phyloP scores from a whole-genome alignment of 805 yeast species.

The Metschnikowia koreensis region DNA sequence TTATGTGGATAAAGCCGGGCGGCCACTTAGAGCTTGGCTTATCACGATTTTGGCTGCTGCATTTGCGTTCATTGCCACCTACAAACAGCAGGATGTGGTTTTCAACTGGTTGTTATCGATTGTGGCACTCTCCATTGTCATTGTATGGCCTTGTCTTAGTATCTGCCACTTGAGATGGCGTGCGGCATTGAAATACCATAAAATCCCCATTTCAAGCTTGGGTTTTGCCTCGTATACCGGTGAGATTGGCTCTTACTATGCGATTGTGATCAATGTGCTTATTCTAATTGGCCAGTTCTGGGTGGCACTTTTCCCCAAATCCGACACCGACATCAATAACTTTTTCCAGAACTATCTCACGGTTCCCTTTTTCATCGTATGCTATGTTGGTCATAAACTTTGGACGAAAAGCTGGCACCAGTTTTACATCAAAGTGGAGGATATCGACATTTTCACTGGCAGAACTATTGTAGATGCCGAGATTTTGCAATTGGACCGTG shows the following conservation, averaged over 20 bases:
- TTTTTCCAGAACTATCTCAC: constrained; percentile 27
- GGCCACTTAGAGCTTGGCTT: constrained; percentile 24
- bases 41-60: constrained; percentile 19
- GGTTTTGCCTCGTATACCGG: constrained; percentile 38
- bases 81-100: not conserved
- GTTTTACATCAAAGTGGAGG: constrained; percentile 17
- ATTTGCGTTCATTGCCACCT: constrained; percentile 12
- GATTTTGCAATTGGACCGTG: constrained; percentile 21
- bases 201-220: constrained; percentile 20
- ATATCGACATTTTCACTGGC: constrained; percentile 21
- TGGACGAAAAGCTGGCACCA: constrained; percentile 21
- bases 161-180: constrained; percentile 28
- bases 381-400: constrained; percentile 22
- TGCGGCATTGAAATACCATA: constrained; percentile 23
- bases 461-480: constrained; percentile 23
- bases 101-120: not conserved
- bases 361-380: constrained; percentile 20
- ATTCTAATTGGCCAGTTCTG: constrained; percentile 43
- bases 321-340: constrained; percentile 24
- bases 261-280: constrained; percentile 27
- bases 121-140: constrained; percentile 17
- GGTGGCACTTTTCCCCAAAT: constrained; percentile 40
- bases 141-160: constrained; percentile 25
- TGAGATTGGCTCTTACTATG: constrained; percentile 36
- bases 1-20: constrained; percentile 25